phyloP scores from a whole-genome alignment of 2,329 filamentous ascomycete genomes.

The Calcarisporium arbuscula region DNA sequence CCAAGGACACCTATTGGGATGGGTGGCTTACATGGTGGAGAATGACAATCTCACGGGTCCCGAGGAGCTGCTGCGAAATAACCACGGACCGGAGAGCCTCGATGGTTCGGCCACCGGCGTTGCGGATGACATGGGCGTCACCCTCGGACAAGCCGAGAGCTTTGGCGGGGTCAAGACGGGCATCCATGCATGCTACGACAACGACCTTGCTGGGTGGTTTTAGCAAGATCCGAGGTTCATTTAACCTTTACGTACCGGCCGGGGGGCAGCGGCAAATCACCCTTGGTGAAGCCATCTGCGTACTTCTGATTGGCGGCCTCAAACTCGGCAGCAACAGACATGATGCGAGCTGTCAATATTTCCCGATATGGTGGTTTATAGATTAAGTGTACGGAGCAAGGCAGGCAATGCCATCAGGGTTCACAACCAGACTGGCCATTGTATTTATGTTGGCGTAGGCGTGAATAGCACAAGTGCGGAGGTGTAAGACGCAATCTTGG shows the following conservation, averaged over 20 bases:
- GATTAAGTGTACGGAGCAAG: no score
- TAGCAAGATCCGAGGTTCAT: neutral
- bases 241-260: slow-evolving; percentile 31
- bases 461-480: no score
- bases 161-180: slow-evolving; percentile 60
- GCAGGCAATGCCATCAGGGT: no score
- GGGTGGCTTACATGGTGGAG: slow-evolving; percentile 52
- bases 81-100: slow-evolving; percentile 70
- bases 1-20: neutral
- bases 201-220: slow-evolving; percentile 23
- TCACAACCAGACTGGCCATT: no score
- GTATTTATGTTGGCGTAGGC: no score
- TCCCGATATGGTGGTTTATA: no score
- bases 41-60: slow-evolving; percentile 67
- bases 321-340: slow-evolving; percentile 18
- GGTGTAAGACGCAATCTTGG: no score
- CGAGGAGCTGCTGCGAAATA: slow-evolving; percentile 73
- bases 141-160: slow-evolving; percentile 67
- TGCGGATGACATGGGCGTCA: slow-evolving; percentile 73
- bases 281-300: slow-evolving; percentile 59
- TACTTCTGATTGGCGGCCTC: slow-evolving; percentile 43
- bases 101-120: slow-evolving; percentile 59
- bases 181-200: slow-evolving; percentile 74
- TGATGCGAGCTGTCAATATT: slow-evolving; percentile 3
- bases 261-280: slow-evolving; percentile 60